Conservation (phyloP, 164 flowering plant genomes). For the Amborella trichopoda region DNA sequence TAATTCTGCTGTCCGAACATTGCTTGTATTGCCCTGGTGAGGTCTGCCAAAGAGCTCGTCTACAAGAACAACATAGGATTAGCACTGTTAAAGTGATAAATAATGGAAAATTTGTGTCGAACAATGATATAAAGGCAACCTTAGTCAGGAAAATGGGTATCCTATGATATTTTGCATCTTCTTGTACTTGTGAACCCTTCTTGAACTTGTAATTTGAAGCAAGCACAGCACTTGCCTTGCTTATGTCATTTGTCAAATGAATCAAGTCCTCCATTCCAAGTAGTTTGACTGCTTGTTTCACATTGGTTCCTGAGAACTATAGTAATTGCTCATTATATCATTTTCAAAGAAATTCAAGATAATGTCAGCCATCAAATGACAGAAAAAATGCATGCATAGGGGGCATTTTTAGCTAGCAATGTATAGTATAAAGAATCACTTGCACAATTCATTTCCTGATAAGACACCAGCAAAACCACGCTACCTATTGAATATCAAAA, state of each 20-base stretch:
- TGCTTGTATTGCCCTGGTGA: slow-evolving; percentile 52
- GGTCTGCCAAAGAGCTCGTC: slow-evolving; percentile 64
- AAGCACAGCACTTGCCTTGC: slow-evolving; percentile 80
- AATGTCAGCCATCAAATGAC: too few species aligned
- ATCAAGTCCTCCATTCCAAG: slow-evolving; percentile 41
- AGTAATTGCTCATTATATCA: slow-evolving; percentile 33
- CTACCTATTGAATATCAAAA: too few species aligned
- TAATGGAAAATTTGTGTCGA: background rate
- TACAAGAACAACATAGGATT: slow-evolving; percentile 13
- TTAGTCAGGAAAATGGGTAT: slow-evolving; percentile 65
- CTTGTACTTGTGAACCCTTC: slow-evolving; percentile 74
- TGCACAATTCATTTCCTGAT: too few species aligned
- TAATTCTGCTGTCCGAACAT: too few species aligned
- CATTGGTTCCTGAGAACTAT: slow-evolving; percentile 67
- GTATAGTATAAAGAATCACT: too few species aligned
- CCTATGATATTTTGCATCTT: slow-evolving; percentile 58
- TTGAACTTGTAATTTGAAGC: slow-evolving; percentile 80
- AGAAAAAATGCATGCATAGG: too few species aligned
- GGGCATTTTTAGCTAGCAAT: too few species aligned
- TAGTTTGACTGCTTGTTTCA: slow-evolving; percentile 55
- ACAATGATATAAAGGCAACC: slow-evolving; percentile 24
- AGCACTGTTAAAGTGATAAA: background rate
- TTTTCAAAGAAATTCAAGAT: slow-evolving; percentile 19
- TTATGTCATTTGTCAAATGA: slow-evolving; percentile 68
- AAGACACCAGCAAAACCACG: too few species aligned